phyloP scores from a whole-genome alignment of 345 rosid species.

The Jatropha curcas region DNA sequence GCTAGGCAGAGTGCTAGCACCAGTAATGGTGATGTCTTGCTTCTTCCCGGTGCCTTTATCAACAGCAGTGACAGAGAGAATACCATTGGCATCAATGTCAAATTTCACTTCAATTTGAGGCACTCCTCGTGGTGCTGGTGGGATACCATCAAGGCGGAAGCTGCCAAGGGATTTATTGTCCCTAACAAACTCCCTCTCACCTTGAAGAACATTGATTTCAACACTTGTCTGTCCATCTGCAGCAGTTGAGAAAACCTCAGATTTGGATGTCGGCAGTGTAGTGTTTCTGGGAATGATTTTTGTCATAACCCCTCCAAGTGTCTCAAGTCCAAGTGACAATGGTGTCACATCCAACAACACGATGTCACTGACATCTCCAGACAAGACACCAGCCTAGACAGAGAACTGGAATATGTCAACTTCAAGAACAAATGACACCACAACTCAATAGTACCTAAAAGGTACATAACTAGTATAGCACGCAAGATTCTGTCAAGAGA shows the following conservation, averaged over 20 bases:
- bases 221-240: conserved; percentile 99
- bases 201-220: conserved; percentile 94
- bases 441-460: too few species aligned
- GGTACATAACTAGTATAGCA: neutral
- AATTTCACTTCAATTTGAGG: conserved; percentile 94
- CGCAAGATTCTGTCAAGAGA: neutral
- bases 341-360: conserved; percentile 90
- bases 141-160: conserved; percentile 74
- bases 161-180: conserved; percentile 91
- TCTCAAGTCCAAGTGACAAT: conserved; percentile 86
- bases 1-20: conserved; percentile 92
- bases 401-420: neutral
- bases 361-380: conserved; percentile 97
- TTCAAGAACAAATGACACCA: neutral
- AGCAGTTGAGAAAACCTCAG: conserved; percentile 98
- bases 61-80: conserved; percentile 77
- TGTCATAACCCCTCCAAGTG: conserved; percentile 98
- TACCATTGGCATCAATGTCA: conserved; percentile 96
- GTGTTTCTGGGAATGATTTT: conserved; percentile 94
- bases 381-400: conserved; percentile 82
- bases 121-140: conserved; percentile 91
- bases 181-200: conserved; percentile 95
- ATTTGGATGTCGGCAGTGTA: conserved; percentile 91
- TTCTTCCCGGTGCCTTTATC: conserved; percentile 95
- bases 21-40: conserved; percentile 93